Base-by-base conservation (phyloP, 2,329 filamentous ascomycete species). In the Penicillium sp. region DNA sequence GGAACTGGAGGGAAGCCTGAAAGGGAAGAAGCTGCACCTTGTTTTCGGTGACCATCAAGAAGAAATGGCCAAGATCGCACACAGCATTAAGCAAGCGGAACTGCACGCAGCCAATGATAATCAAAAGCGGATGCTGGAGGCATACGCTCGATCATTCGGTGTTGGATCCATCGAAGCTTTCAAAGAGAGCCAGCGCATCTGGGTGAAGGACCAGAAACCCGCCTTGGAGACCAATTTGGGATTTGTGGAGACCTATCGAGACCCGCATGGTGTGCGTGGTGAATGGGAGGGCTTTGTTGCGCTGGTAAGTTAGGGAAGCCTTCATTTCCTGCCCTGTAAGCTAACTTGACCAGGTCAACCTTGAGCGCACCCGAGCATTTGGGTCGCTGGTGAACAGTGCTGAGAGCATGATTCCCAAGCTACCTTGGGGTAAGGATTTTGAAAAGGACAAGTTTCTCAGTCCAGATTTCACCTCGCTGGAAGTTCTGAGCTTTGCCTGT, bases 381-480 rank as follows among this genome's bases (percentile, higher is more conserved):
- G 84, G 83, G 6, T 82, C 84, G 51, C 77, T 96, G 1, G 92
- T 96, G 3, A 75, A 81, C 13, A 81, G 81, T 16, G 89, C 92
- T 0, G 84, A 88, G 8, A 71, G 72, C 30, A 81, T 95, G 59
- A 95, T 98, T 35, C 86, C 88, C 5, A 79, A 93, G 45, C 71
- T 98, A 10, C 92, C 92, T 0, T 98, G 92, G 92, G 71, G 73
- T 23, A 76, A 77, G 31, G 84, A 86, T 0, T 98, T 96, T 50
- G 92, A 98, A 61, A 96, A 96, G 66, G 89, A 95, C 70, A 88
- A 84, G 57, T 98, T 98, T 65, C 68, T 94, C 23, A 90, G 86
- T 35, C 92, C 92, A 0, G 92, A 98, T 62, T 98, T 98, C 59
- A 96, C 92, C 0, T 92, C 85, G 7, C 74, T 96, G 1, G 92